Evolutionary conservation across 345 rosid species (phyloP).

Genomic region (Salix purpurea): DNA sequence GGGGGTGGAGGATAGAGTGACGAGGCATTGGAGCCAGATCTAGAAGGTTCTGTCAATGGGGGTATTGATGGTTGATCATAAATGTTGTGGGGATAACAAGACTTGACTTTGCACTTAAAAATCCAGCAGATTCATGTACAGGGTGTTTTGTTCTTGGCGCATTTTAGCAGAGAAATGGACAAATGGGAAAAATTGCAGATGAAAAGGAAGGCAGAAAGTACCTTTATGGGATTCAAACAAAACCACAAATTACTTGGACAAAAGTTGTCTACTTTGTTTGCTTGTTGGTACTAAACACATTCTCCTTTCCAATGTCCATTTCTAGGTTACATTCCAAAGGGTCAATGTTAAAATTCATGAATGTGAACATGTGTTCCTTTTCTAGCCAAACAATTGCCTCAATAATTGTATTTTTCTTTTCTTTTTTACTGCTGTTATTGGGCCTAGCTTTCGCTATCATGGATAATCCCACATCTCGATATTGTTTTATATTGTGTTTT

Average conservation of each 20-base stretch:
- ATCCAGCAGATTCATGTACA: not conserved
- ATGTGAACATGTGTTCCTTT: not conserved
- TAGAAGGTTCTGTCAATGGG: not conserved
- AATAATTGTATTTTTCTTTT: not conserved
- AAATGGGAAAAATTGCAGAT: not conserved
- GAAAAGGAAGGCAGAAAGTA: slow-evolving; percentile 1
- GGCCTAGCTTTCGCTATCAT: accelerated
- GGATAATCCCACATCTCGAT: not conserved
- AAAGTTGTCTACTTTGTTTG: not conserved
- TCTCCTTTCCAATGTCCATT: not conserved
- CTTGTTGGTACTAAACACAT: not conserved
- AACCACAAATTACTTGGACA: not conserved
- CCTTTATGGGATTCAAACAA: not conserved
- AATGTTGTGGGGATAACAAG: not conserved
- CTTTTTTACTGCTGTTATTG: no score
- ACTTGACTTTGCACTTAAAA: not conserved
- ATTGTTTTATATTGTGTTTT: no score
- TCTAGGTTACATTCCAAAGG: not conserved
- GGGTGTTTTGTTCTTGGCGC: not conserved
- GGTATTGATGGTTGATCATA: not conserved
- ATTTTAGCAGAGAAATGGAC: not conserved
- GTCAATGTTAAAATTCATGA: not conserved
- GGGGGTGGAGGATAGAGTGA: not conserved
- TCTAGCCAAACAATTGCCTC: not conserved
- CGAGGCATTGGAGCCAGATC: not conserved